Percentiles rank a stretch among this genome's conserved stretches.
Conservation (phyloP, 805 yeast genomes). For the Yarrowia sp. region DNA sequence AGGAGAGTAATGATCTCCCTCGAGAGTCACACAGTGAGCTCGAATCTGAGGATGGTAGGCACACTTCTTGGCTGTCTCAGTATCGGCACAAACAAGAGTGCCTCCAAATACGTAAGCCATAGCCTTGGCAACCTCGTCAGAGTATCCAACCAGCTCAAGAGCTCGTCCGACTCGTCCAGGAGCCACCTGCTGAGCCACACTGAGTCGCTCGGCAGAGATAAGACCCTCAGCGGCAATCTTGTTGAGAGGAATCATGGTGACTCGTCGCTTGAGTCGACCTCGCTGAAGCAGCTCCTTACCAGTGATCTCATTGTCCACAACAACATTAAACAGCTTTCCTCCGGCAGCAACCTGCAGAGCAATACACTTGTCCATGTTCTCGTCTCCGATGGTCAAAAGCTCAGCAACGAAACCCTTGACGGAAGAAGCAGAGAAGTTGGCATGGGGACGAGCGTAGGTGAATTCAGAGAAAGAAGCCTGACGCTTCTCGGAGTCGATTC, state of each 20-base stretch:
- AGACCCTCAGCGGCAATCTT: constrained; percentile 69
- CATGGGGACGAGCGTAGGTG: constrained; percentile 67
- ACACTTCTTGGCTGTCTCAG: constrained; percentile 86
- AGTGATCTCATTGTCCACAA: constrained; percentile 84
- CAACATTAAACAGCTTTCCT: constrained; percentile 83
- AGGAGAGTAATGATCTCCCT: constrained; percentile 96
- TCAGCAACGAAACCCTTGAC: constrained; percentile 93
- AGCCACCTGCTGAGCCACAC: constrained; percentile 74
- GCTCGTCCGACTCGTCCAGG: constrained; percentile 93
- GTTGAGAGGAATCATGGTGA: constrained; percentile 90
- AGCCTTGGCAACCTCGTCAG: constrained; percentile 72
- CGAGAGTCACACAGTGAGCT: constrained; percentile 82
- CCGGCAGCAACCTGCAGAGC: constrained; percentile 97
- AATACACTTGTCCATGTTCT: constrained; percentile 65
- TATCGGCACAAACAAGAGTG: constrained; percentile 85
- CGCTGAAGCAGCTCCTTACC: constrained; percentile 83
- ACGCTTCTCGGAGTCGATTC: constrained; percentile 64
- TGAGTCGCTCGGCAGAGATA: constrained; percentile 60
- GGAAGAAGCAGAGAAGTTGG: constrained; percentile 63
- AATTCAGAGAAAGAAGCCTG: constrained; percentile 78
- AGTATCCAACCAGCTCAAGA: constrained; percentile 76
- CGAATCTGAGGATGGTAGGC: constrained; percentile 84
- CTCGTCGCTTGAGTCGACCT: constrained; percentile 80
- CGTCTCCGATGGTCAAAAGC: constrained; percentile 67
- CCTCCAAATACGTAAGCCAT: constrained; percentile 92